These are phyloP conservation scores for Echinosophora koreensis DNA, from an alignment of 306 rosid species.

Conservation along the genomic window DNA sequence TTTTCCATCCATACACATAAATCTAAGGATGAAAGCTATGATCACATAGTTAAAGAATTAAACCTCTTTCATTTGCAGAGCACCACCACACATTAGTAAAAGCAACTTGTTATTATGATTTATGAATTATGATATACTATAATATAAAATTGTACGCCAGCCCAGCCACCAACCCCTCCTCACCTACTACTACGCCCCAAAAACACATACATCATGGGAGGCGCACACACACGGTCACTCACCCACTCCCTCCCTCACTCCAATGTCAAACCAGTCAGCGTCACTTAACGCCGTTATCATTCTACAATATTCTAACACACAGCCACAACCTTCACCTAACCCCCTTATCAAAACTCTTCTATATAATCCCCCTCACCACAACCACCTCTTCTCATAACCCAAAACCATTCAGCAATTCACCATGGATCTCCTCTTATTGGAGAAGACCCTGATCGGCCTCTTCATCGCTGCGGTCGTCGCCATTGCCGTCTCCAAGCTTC, in stretches of 20 bases:
- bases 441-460: slow-evolving; percentile 76
- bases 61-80: no score
- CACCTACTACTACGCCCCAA: slow-evolving; percentile 45
- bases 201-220: neutral
- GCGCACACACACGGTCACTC: neutral
- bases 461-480: slow-evolving; percentile 64
- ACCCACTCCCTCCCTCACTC: neutral
- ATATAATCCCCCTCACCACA: neutral
- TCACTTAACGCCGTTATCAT: slow-evolving; percentile 21
- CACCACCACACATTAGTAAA: no score
- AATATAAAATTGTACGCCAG: neutral
- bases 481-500: slow-evolving; percentile 64
- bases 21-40: no score
- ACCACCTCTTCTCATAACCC: neutral
- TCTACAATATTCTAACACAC: neutral
- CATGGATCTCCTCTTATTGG: slow-evolving; percentile 89
- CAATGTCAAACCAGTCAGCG: slow-evolving; percentile 7
- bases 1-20: no score
- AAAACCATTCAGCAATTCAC: neutral
- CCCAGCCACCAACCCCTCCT: slow-evolving; percentile 46
- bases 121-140: no score
- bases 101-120: no score
- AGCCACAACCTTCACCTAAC: slow-evolving; percentile 46
- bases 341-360: neutral
- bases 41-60: no score